Percentiles rank a stretch among this genome's conserved stretches.
Conservation (phyloP, 352 stramenopile species). For the Phytophthora syringae region DNA sequence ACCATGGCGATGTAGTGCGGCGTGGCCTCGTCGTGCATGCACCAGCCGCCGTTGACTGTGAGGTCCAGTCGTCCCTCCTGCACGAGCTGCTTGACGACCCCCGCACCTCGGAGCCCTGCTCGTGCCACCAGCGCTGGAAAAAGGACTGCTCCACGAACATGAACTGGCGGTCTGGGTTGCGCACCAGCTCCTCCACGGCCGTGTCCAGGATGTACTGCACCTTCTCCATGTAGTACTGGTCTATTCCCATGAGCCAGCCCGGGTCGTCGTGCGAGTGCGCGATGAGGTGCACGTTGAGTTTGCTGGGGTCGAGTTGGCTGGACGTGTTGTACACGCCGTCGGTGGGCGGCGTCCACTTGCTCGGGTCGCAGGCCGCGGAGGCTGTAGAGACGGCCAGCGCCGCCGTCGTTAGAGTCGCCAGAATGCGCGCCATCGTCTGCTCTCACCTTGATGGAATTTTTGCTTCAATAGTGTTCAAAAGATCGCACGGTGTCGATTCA, state of each 20-base stretch:
- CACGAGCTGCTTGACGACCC: conserved; percentile 88
- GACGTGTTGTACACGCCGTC: conserved; percentile 79
- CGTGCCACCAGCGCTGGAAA: conserved; percentile 97
- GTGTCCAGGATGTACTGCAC: conserved; percentile 97
- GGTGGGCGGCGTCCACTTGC: conserved; percentile 68
- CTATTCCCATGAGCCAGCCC: conserved; percentile 96
- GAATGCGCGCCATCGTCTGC: background rate
- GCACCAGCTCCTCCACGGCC: conserved; percentile 85
- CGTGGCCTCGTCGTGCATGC: conserved; percentile 98
- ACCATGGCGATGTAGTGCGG: conserved; percentile 98
- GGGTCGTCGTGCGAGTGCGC: conserved; percentile 97
- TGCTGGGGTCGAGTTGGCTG: conserved; percentile 51
- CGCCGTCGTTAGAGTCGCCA: background rate
- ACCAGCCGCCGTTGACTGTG: conserved; percentile 96
- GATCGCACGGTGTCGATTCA: conserved; percentile 13
- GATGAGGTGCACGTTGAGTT: conserved; percentile 97
- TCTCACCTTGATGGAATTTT: no score
- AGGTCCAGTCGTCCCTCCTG: conserved; percentile 93
- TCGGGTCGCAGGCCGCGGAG: conserved; percentile 49
- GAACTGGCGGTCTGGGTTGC: conserved; percentile 93
- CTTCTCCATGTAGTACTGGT: conserved; percentile 96
- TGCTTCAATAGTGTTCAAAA: no score
- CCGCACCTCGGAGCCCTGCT: conserved; percentile 84
- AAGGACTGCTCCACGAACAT: conserved; percentile 97
- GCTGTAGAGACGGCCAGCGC: conserved; percentile 11